Base-by-base conservation (phyloP, 257 asterid genomes). In the Schizonepeta tenuifolia region DNA sequence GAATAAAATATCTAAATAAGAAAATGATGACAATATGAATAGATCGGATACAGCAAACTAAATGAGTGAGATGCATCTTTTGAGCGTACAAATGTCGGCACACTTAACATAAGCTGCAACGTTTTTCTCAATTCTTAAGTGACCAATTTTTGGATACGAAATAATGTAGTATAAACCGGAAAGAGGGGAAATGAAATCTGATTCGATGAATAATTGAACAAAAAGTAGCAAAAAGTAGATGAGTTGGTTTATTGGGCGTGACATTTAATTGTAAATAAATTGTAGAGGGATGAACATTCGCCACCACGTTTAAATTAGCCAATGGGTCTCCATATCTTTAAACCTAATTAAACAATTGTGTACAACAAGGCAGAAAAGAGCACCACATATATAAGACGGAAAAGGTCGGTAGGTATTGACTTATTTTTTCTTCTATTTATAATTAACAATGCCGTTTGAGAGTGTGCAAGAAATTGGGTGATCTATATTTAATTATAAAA, bases 251-350 rank as follows among this genome's bases (percentile, higher is more conserved):
- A 24, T 72, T 8, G 35, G 44, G 66, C 21, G 71, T 78, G 73
- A 53, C 75, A 73, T 73, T 73, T 78, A 68, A 73, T 58, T 68
- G 69, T 15, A 67, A 73, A 38, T 78, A 78, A 67, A 73, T 62
- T 61, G 70, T n/a, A 73, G 15, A 20, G 54, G 43, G 10, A 9
- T 40, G 46, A 33, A 24, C 31, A 18, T 24, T 49, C 36, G 47
- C 50, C 49, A 36, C 53, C 43, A 65, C 50, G 65, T 1, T 65
- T 65, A 58, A 66, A 66, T 1, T 20, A 65, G 49, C 51, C 73
- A 66, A 65, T 65, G 49, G 74, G 38, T 56, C 50, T 11, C 40
- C 22, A 14, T 12, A 9, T 21, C 70, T 49, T n/a, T 66, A 50
- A 63, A 56, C 8, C 41, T 56, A 77, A 77, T 77, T 77, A 72